Conservation (phyloP, 371 early-diverging fungal genomes). For the Lichtheimia corymbifera region DNA sequence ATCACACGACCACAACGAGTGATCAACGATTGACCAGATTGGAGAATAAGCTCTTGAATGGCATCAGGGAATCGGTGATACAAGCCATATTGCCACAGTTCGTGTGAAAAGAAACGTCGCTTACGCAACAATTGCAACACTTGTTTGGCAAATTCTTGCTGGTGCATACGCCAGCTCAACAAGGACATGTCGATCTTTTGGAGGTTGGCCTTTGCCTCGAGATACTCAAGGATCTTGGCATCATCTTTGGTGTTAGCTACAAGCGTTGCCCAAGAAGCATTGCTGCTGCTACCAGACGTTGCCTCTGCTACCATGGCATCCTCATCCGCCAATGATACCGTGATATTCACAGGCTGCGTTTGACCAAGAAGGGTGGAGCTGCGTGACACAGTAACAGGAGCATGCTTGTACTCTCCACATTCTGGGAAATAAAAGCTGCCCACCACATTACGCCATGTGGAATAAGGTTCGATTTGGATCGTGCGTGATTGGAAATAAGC, state of each 20-base stretch:
- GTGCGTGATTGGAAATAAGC: constrained; percentile 37
- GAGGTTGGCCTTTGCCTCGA: constrained; percentile 25
- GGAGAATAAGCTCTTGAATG: constrained; percentile 26
- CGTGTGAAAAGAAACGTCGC: constrained; percentile 15
- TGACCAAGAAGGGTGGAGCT: constrained; percentile 11
- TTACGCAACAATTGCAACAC: constrained; percentile 15
- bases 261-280: constrained; percentile 18
- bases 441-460: constrained; percentile 39
- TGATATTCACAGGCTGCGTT: constrained; percentile 4
- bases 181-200: constrained; percentile 25
- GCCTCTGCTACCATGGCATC: not conserved
- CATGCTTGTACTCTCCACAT: constrained; percentile 42
- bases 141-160: constrained; percentile 24
- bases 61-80: constrained; percentile 30
- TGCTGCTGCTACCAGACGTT: not conserved
- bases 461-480: constrained; percentile 36
- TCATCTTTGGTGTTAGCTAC: constrained; percentile 24
- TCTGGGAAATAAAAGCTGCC: constrained; percentile 58
- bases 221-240: constrained; percentile 21
- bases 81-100: constrained; percentile 35
- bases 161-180: constrained; percentile 35
- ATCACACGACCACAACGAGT: constrained; percentile 33
- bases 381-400: constrained; percentile 41
- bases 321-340: not conserved
- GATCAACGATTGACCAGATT: constrained; percentile 16